A percentile compares a stretch with the other conserved stretches of the same genome.
Evolutionary conservation across 2,329 filamentous ascomycete genomes (phyloP).

Genomic region (Aspergillus floridensis): DNA sequence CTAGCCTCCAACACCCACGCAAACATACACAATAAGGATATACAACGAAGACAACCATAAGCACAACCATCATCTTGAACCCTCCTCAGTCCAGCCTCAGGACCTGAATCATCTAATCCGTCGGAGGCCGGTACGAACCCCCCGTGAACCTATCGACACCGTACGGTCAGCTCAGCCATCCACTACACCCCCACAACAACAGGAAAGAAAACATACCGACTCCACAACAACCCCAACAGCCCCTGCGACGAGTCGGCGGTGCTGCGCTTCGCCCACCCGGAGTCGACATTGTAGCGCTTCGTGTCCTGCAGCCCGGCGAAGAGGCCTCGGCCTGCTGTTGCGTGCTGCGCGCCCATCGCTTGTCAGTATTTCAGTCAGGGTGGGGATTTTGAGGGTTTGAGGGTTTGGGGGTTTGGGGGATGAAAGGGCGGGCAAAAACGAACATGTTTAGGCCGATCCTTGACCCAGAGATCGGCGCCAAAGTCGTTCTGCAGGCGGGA

Average conservation of each 20-base stretch:
- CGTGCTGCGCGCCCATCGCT: slow-evolving; percentile 19
- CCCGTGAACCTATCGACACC: background rate
- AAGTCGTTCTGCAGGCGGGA: slow-evolving; percentile 34
- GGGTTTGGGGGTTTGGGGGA: too few species aligned
- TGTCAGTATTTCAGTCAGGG: background rate
- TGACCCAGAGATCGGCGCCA: slow-evolving; percentile 39
- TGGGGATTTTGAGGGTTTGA: too few species aligned
- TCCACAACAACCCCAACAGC: slow-evolving; percentile 17
- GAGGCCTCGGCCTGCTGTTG: slow-evolving; percentile 36
- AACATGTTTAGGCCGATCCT: slow-evolving; percentile 21
- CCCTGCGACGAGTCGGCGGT: slow-evolving; percentile 14
- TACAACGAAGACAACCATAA: too few species aligned
- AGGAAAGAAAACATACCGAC: slow-evolving; percentile 20
- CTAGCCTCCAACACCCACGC: background rate
- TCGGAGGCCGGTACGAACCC: background rate
- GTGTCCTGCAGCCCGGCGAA: slow-evolving; percentile 40
- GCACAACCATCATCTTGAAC: too few species aligned
- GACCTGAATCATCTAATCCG: background rate
- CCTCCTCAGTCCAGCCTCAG: background rate
- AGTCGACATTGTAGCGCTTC: slow-evolving; percentile 40
- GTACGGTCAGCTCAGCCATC: background rate
- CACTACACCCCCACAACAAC: background rate
- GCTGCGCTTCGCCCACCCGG: slow-evolving; percentile 35
- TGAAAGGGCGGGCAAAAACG: background rate
- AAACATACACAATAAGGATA: background rate